Base-by-base conservation (phyloP, 345 rosid species). In the Arabis hirsuta region DNA sequence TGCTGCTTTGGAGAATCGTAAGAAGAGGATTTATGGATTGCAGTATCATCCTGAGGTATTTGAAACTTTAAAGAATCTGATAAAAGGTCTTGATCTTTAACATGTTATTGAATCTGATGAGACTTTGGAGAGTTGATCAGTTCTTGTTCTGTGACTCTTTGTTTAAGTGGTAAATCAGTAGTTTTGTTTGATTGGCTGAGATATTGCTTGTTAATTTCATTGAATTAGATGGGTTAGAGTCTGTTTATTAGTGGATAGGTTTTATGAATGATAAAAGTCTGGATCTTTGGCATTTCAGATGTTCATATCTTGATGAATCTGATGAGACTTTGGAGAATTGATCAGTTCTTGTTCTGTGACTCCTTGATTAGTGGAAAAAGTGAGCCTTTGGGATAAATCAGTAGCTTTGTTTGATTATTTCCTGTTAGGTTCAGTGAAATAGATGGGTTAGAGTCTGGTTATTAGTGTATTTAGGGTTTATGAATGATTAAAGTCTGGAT, bases 41-140 rank as follows among this genome's bases (percentile, higher is more conserved):
- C 99, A 95, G 72, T 95, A 95, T 76, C 99, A 91, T 48, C 99
- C 97, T 7, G 96, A 95, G 96, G 97, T 91, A 80, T 42, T 22
- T 22, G 22, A 20, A 65, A 34, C 38, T 65, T n/a, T 8, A 22
- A 20, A 59, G 46, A 55, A 2, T 55, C 50, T 73, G 3, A 22
- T 22, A 22, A 22, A 34, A 34, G 6, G 38, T 34, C 2, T 34
- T 9, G 38, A 6, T 34, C 38, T 6, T 34, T 34, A 34, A 5
- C 5, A 29, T 29, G 32, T 29, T 29, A 7, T 5, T 7, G 38
- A 34, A 34, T 34, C 6, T 34, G 36, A 32, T 32, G 6, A 4
- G 36, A 32, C 7, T 32, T 32, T 32, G 36, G 36, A 6, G 36
- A 32, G 4, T 32, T 32, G 8, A 34, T 34, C 38, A 34, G 38